Evolutionary conservation across 1,284 basidiomycete genomes (phyloP).

Genomic region (Hymenochaete sp.): DNA sequence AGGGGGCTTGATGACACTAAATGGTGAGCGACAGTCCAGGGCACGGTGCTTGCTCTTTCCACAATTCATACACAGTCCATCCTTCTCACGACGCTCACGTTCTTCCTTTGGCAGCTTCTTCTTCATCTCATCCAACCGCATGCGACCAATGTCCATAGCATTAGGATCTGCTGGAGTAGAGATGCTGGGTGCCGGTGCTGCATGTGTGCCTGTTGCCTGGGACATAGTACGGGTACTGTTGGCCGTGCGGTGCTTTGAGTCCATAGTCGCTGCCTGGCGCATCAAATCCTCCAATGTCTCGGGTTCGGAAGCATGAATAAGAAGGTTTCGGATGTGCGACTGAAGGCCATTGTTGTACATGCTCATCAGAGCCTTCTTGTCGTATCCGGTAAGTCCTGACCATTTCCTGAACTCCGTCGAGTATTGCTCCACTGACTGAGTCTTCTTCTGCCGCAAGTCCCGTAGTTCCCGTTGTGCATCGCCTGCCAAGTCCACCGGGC

Average conservation of each 20-base stretch:
- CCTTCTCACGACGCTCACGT: background rate
- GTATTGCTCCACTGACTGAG: background rate
- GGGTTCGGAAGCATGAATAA: too few species aligned
- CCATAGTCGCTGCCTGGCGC: too few species aligned
- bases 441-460: background rate
- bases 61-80: background rate
- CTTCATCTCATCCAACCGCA: background rate
- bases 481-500: background rate
- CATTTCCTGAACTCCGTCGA: background rate
- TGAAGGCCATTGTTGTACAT: background rate
- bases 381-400: background rate
- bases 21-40: too few species aligned
- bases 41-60: background rate
- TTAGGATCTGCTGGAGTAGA: background rate
- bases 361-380: background rate
- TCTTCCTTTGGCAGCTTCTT: background rate
- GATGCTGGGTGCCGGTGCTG: background rate
- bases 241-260: background rate
- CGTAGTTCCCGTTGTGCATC: background rate
- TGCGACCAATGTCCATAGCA: background rate
- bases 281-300: too few species aligned
- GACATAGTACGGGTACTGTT: background rate
- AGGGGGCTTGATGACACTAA: too few species aligned
- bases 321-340: background rate
- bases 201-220: background rate